phyloP scores from a whole-genome alignment of 1,139 yeast species.

The Maudiozyma humilis region DNA sequence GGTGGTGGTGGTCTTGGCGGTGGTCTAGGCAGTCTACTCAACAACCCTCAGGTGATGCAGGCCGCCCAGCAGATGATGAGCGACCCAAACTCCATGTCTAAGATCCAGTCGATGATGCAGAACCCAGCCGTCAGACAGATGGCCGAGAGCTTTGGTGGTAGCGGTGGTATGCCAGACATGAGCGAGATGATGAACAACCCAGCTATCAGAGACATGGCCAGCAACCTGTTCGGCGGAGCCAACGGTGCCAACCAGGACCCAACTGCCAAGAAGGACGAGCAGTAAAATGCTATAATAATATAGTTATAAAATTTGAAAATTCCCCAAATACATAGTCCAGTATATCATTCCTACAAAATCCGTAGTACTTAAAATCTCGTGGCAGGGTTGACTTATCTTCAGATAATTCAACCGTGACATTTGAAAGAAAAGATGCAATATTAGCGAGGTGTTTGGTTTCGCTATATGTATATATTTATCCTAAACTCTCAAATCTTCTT shows the following conservation, averaged over 20 bases:
- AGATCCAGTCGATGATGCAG: slow-evolving; percentile 63
- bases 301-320: not conserved
- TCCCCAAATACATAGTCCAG: not conserved
- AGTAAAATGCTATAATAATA: too few relatives aligned
- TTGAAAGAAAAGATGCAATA: not conserved
- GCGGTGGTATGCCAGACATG: slow-evolving; percentile 46
- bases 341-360: too few relatives aligned
- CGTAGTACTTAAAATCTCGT: too few relatives aligned
- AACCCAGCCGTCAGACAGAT: slow-evolving; percentile 73
- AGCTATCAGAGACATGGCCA: slow-evolving; percentile 60
- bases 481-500: not conserved
- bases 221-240: slow-evolving; percentile 39
- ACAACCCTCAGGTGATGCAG: slow-evolving; percentile 83
- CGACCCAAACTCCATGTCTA: slow-evolving; percentile 71
- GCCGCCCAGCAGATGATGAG: slow-evolving; percentile 93
- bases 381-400: too few relatives aligned
- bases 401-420: too few relatives aligned
- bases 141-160: slow-evolving; percentile 65
- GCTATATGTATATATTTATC: not conserved
- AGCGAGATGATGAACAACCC: slow-evolving; percentile 75
- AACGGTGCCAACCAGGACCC: slow-evolving; percentile 25
- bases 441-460: not conserved
- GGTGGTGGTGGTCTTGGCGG: slow-evolving; percentile 60
- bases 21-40: slow-evolving; percentile 67
- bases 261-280: not conserved